Conservation (phyloP, 495 filamentous ascomycete genomes). For the Hypoxylon fragiforme region DNA sequence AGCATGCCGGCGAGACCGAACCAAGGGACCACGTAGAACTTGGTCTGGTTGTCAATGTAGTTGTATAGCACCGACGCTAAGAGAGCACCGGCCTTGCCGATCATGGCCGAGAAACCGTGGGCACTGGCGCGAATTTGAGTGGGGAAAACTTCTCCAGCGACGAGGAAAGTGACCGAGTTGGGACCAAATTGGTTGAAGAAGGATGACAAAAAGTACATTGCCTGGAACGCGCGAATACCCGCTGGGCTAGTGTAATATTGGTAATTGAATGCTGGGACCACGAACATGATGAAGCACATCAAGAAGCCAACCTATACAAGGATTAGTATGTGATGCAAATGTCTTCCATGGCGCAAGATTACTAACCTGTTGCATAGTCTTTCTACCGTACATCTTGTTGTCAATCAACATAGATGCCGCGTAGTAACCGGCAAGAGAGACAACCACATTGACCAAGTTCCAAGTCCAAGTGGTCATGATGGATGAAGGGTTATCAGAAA, state of each 20-base stretch:
- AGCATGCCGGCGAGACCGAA: constrained; percentile 83
- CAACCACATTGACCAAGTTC: constrained; percentile 82
- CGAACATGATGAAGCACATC: constrained; percentile 82
- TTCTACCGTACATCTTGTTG: constrained; percentile 89
- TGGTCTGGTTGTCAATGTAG: constrained; percentile 76
- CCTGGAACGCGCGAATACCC: constrained; percentile 78
- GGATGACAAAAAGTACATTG: constrained; percentile 89
- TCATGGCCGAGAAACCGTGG: constrained; percentile 84
- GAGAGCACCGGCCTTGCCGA: constrained; percentile 82
- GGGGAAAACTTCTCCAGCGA: constrained; percentile 88
- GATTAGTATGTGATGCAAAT: constrained; percentile 7
- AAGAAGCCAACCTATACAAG: constrained; percentile 68
- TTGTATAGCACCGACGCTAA: constrained; percentile 83
- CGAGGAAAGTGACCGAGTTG: constrained; percentile 89
- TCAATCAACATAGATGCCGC: constrained; percentile 76
- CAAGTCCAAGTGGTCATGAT: constrained; percentile 87
- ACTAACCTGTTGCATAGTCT: constrained; percentile 77
- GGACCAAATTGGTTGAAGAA: constrained; percentile 98
- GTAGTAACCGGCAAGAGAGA: constrained; percentile 85
- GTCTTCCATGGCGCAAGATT: background rate
- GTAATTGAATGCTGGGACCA: constrained; percentile 82
- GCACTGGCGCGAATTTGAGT: constrained; percentile 88
- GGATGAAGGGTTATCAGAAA: constrained; percentile 59
- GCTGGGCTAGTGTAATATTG: constrained; percentile 68
- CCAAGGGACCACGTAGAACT: constrained; percentile 90